Evolutionary conservation across 257 asterid species (phyloP), one percentile per base, ranked within the genome.

Genomic region (Solanum acaule): DNA sequence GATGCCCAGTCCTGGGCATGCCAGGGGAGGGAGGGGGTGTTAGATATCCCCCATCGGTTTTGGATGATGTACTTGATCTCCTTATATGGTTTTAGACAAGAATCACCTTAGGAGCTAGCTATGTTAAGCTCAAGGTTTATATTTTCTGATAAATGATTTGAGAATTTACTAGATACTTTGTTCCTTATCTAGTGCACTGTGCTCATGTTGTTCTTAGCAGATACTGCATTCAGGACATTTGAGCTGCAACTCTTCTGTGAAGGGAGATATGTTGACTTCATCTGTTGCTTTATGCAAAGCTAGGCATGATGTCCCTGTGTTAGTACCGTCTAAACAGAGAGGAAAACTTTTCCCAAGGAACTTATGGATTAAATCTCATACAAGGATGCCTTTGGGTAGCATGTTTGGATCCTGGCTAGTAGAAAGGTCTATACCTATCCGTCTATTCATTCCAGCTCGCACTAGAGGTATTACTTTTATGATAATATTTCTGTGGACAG

Each of bases 261-360:
- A 90, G 89, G 93, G 92, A 90, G 96, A 91, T 89, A 94, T 95
- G 96, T 93, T 93, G 95, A 71, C 95, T 84, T 95, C 99, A 44
- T 89, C 95, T 89, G 94, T 93, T 91, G 91, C 92, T 87, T 86
- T 90, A 75, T 91, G 95, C 92, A 91, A 92, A 90, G 90, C 94
- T 84, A 88, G 91, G 78, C 83, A 90, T 79, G 95, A 93, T 40
- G 90, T 91, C 46, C 88, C 93, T 73, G 87, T 92, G 89, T 91
- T 89, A 84, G 89, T 92, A 52, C 92, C 91, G 31, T 87, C 89
- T 90, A 94, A 93, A 89, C 89, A 83, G 70, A 87, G 88, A 79
- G 92, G 92, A 90, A 93, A 91, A 86, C 70, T 78, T 83, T 59
- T 77, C 12, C 85, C 87, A 37, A 90, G 91, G 87, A 35, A 88